Percentiles rank a stretch among this genome's conserved stretches.
Evolutionary conservation across 1,139 yeast species (phyloP).

Genomic region (Ashbya aceris): DNA sequence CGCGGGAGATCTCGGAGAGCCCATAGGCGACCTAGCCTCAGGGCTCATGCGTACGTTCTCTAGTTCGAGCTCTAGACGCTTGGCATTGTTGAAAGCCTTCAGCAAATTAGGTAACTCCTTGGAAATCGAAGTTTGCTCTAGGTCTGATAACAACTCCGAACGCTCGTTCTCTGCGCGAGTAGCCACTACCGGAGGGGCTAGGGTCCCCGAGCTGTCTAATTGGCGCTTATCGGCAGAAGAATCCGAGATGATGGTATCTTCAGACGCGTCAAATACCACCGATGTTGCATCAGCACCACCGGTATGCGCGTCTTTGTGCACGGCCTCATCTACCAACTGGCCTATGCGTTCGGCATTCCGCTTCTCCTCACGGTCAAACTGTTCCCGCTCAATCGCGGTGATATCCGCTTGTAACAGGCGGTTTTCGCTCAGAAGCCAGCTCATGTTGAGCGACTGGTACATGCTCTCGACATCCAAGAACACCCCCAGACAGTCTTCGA

Average conservation of each 20-base stretch:
- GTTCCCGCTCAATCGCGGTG: conserved; percentile 9
- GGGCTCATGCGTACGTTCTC: conserved; percentile 12
- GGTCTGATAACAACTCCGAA: conserved; percentile 18
- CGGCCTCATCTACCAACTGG: conserved; percentile 11
- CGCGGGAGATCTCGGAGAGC: not conserved
- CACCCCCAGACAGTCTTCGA: conserved; percentile 30
- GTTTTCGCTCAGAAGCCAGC: conserved; percentile 25
- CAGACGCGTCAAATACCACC: conserved; percentile 1
- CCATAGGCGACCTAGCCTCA: no score
- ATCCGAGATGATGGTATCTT: not conserved
- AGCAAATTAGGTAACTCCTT: conserved; percentile 31
- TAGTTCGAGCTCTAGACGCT: conserved; percentile 26
- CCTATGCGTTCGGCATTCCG: conserved; percentile 11
- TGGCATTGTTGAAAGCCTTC: conserved; percentile 32
- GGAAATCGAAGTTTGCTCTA: conserved; percentile 25
- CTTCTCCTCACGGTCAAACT: conserved; percentile 8
- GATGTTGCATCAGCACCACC: conserved; percentile 7
- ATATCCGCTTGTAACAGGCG: conserved; percentile 17
- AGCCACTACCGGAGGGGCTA: conserved; percentile 1
- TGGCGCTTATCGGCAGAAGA: not conserved
- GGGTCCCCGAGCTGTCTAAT: not conserved
- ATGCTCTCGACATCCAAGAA: conserved; percentile 32
- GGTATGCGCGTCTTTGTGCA: conserved; percentile 8
- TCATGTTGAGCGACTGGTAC: conserved; percentile 31
- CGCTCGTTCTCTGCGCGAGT: conserved; percentile 8